Conservation (phyloP, 2,329 filamentous ascomycete species). For the Ilyonectria sp. region DNA sequence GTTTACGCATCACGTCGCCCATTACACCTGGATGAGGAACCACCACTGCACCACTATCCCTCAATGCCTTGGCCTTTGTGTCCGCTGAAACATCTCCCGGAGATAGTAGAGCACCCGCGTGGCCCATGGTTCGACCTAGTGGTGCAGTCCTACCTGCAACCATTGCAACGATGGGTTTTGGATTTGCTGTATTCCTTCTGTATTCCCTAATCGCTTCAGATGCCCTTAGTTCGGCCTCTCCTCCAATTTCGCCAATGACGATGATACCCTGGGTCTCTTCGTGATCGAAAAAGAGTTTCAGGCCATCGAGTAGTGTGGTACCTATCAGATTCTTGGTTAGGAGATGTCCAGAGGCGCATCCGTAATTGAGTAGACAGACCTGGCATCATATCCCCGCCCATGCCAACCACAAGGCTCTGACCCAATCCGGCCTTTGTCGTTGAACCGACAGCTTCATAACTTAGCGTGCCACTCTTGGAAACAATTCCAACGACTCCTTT, state of each 20-base stretch:
- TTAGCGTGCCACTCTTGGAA: slow-evolving; percentile 85
- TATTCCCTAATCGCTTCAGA: slow-evolving; percentile 81
- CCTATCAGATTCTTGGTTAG: slow-evolving; percentile 40
- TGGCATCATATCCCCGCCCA: slow-evolving; percentile 83
- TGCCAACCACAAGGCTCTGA: slow-evolving; percentile 82
- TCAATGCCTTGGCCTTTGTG: slow-evolving; percentile 53
- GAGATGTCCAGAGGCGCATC: not conserved
- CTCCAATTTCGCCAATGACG: slow-evolving; percentile 80
- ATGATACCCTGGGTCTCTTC: slow-evolving; percentile 80
- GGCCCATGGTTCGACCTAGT: slow-evolving; percentile 77
- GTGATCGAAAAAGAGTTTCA: slow-evolving; percentile 78
- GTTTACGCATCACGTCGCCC: slow-evolving; percentile 53
- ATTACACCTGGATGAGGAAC: slow-evolving; percentile 58
- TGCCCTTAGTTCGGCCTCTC: slow-evolving; percentile 78
- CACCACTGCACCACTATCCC: slow-evolving; percentile 54
- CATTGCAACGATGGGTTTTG: slow-evolving; percentile 76
- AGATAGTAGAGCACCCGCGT: slow-evolving; percentile 75
- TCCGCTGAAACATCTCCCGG: slow-evolving; percentile 51
- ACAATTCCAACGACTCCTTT: slow-evolving; percentile 81
- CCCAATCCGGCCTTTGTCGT: slow-evolving; percentile 82
- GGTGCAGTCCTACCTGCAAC: slow-evolving; percentile 76
- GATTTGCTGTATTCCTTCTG: slow-evolving; percentile 66
- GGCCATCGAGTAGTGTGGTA: slow-evolving; percentile 80
- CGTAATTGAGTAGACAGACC: slow-evolving; percentile 55
- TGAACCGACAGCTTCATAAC: slow-evolving; percentile 84